Percentiles rank a stretch among this genome's conserved stretches.
Conservation (phyloP, 2,329 filamentous ascomycete species). For the Cryphonectria naterciae region DNA sequence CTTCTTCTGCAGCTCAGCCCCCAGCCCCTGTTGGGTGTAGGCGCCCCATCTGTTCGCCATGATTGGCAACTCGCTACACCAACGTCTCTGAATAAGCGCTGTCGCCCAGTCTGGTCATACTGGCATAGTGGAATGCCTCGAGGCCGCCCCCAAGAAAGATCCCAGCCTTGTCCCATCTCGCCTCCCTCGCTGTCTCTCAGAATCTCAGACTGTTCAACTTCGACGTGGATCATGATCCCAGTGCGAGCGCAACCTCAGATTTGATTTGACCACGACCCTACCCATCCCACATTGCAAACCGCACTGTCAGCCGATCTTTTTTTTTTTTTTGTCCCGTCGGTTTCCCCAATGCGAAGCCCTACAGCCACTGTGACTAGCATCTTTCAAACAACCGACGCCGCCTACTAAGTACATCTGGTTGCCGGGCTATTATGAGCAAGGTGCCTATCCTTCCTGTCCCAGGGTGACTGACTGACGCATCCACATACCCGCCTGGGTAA, state of each 20-base stretch:
- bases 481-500: constrained; percentile 24
- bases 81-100: constrained; percentile 30
- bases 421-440: constrained; percentile 7
- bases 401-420: neutral
- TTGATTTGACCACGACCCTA: neutral
- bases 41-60: constrained; percentile 20
- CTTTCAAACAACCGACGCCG: constrained; percentile 13
- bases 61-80: constrained; percentile 28
- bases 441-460: constrained; percentile 8
- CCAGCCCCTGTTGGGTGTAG: constrained; percentile 4
- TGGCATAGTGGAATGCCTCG: constrained; percentile 26
- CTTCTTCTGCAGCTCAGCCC: constrained; percentile 10
- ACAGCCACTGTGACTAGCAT: constrained; percentile 9
- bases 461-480: constrained; percentile 23
- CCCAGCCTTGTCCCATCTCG: constrained; percentile 19
- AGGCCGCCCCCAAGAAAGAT: constrained; percentile 23
- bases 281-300: neutral
- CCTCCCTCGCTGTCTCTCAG: constrained; percentile 15
- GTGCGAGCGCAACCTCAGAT: constrained; percentile 11
- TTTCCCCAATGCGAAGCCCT: constrained; percentile 2
- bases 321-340: neutral
- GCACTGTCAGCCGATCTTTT: constrained; percentile 14
- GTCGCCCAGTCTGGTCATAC: constrained; percentile 25
- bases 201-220: constrained; percentile 16
- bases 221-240: constrained; percentile 15